These are phyloP conservation scores for Backusella parvicylindrica DNA, from an alignment of 192 early-diverging fungal species.

Conservation along the genomic window DNA sequence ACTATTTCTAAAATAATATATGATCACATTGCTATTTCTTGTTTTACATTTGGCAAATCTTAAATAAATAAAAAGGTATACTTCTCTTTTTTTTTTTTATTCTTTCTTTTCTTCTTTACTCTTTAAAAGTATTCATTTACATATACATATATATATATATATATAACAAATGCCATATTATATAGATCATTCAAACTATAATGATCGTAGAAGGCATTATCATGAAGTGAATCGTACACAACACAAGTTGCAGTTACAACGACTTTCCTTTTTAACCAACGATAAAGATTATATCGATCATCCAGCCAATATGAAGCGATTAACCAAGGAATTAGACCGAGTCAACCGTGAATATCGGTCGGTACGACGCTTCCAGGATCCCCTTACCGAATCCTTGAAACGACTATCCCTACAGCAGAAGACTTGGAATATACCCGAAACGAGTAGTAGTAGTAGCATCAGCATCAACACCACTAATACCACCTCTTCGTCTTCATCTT, in stretches of 20 bases:
- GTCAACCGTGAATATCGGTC: slow-evolving; percentile 41
- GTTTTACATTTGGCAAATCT: neutral
- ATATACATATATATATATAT: neutral
- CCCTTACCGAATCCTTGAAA: slow-evolving; percentile 34
- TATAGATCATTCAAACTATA: neutral
- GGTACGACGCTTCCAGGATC: slow-evolving; percentile 33
- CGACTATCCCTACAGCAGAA: slow-evolving; percentile 14
- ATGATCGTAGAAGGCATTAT: neutral
- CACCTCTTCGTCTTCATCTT: neutral
- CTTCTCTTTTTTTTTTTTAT: neutral
- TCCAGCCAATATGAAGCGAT: slow-evolving; percentile 35
- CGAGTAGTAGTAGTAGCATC: neutral
- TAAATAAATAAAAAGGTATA: neutral
- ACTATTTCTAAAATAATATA: neutral
- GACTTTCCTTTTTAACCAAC: slow-evolving; percentile 37
- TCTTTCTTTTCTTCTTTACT: slow-evolving; percentile 3
- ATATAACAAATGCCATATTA: neutral
- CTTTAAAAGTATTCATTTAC: no score
- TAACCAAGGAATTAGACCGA: slow-evolving; percentile 42
- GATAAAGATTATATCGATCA: slow-evolving; percentile 41
- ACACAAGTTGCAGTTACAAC: slow-evolving; percentile 40
- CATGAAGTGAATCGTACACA: slow-evolving; percentile 34
- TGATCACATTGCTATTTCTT: slow-evolving; percentile 6
- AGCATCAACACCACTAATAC: neutral
- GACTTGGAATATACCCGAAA: neutral